Conservation (phyloP, 2,329 filamentous ascomycete species). For the Westerdykella sp. region DNA sequence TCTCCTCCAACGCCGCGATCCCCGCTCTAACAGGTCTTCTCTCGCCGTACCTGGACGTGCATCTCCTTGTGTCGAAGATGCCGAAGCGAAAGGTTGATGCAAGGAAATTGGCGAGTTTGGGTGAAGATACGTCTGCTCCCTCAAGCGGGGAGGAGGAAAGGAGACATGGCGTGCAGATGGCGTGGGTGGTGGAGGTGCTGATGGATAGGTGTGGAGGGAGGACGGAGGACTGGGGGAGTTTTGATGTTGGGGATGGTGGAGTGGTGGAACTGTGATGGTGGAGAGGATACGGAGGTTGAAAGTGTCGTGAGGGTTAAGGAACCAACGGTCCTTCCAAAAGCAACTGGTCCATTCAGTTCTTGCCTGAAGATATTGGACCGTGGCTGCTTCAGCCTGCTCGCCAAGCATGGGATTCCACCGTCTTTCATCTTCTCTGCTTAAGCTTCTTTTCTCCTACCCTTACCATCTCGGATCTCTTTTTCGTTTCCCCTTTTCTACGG, state of each 20-base stretch:
- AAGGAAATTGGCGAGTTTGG: slow-evolving; percentile 20
- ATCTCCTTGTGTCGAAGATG: slow-evolving; percentile 37
- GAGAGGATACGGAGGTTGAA: too few species aligned
- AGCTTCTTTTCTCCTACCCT: too few species aligned
- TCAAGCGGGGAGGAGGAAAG: slow-evolving; percentile 6
- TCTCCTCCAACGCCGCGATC: slow-evolving; percentile 32
- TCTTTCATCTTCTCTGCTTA: too few species aligned
- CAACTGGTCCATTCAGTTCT: too few species aligned
- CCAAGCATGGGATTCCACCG: too few species aligned
- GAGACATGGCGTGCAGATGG: slow-evolving; percentile 18
- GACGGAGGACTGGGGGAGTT: slow-evolving; percentile 35
- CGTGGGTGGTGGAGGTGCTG: slow-evolving; percentile 41
- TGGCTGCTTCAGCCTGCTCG: too few species aligned
- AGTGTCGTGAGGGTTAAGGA: too few species aligned
- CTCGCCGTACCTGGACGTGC: slow-evolving; percentile 33
- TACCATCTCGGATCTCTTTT: too few species aligned
- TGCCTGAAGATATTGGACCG: too few species aligned
- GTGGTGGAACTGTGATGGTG: too few species aligned
- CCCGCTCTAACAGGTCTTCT: slow-evolving; percentile 38
- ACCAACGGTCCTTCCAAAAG: too few species aligned
- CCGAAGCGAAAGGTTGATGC: slow-evolving; percentile 35
- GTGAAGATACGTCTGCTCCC: slow-evolving; percentile 2
- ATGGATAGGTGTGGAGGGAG: slow-evolving; percentile 36
- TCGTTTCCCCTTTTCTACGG: too few species aligned
- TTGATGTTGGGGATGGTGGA: slow-evolving; percentile 1